These are phyloP conservation scores for Acaromyces ingoldii DNA, from an alignment of 1,284 basidiomycete species.

Conservation along the genomic window DNA sequence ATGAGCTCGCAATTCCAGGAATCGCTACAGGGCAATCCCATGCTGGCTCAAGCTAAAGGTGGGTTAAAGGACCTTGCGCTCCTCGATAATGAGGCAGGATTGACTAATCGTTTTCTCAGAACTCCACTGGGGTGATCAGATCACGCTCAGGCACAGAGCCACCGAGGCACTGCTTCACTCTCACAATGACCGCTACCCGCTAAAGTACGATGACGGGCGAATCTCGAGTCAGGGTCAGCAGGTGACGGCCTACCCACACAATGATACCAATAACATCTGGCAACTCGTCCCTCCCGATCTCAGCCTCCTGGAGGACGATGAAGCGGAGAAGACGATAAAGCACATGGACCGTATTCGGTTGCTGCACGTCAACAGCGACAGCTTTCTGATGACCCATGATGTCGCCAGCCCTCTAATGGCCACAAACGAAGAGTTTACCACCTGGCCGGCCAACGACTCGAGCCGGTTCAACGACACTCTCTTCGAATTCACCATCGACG, in stretches of 20 bases:
- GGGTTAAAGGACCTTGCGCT: not conserved
- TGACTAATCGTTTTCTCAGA: slow-evolving; percentile 59
- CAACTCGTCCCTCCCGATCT: slow-evolving; percentile 82
- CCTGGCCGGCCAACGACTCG: slow-evolving; percentile 57
- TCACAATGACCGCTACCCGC: slow-evolving; percentile 79
- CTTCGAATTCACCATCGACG: slow-evolving; percentile 40
- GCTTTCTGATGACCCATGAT: slow-evolving; percentile 84
- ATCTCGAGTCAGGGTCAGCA: slow-evolving; percentile 96
- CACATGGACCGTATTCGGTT: slow-evolving; percentile 85
- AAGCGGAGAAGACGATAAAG: slow-evolving; percentile 78
- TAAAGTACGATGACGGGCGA: slow-evolving; percentile 92
- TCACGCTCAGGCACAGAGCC: slow-evolving; percentile 84
- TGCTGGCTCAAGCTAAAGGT: slow-evolving; percentile 73
- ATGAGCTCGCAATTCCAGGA: slow-evolving; percentile 99
- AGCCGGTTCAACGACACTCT: slow-evolving; percentile 52
- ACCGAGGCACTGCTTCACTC: slow-evolving; percentile 91
- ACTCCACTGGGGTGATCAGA: slow-evolving; percentile 82
- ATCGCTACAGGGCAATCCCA: slow-evolving; percentile 83
- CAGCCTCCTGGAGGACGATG: slow-evolving; percentile 64
- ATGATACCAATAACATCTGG: slow-evolving; percentile 93
- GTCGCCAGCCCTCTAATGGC: slow-evolving; percentile 95
- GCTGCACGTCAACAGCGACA: slow-evolving; percentile 78
- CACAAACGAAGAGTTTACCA: slow-evolving; percentile 92
- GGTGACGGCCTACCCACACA: slow-evolving; percentile 92
- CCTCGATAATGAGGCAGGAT: not conserved